These are phyloP conservation scores for Clarireedia paspali DNA, from an alignment of 2,329 filamentous ascomycete genomes.

Conservation along the genomic window DNA sequence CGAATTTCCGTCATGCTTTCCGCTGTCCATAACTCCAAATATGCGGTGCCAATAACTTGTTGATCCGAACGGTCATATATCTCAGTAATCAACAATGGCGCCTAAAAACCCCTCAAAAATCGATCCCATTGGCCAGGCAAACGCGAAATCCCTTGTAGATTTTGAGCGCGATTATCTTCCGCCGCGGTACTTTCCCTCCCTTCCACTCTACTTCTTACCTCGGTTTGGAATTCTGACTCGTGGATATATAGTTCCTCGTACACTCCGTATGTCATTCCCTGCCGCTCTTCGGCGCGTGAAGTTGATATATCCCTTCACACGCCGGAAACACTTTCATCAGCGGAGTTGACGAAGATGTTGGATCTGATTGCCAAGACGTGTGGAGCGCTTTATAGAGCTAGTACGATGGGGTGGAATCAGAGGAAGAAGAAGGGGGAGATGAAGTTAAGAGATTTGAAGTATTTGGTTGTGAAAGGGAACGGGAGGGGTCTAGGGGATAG, in stretches of 20 bases:
- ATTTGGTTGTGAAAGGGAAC: constrained; percentile 51
- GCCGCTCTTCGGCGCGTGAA: constrained; percentile 24
- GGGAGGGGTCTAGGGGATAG: not conserved
- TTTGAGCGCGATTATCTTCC: constrained; percentile 43
- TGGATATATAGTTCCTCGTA: not conserved
- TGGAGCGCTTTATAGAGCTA: constrained; percentile 53
- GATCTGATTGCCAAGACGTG: constrained; percentile 56
- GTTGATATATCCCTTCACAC: constrained; percentile 35
- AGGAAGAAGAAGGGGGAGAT: constrained; percentile 58
- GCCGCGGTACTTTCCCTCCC: constrained; percentile 25
- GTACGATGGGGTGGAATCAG: constrained; percentile 56
- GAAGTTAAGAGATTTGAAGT: constrained; percentile 58
- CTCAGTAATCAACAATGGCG: no score
- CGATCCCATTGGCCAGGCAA: constrained; percentile 39
- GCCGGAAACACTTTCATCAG: constrained; percentile 32
- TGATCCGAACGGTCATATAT: not conserved
- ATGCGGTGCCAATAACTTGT: not conserved
- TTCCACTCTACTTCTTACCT: not conserved
- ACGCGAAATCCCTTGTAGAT: constrained; percentile 38
- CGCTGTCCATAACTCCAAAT: not conserved
- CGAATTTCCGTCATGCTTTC: not conserved
- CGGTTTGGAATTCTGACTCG: constrained; percentile 12
- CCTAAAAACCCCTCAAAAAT: not conserved
- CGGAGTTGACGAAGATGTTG: constrained; percentile 47
- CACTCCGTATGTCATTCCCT: not conserved